Evolutionary conservation across 139 green algal genomes (phyloP).

Genomic region (Edaphochlamys debaryana): DNA sequence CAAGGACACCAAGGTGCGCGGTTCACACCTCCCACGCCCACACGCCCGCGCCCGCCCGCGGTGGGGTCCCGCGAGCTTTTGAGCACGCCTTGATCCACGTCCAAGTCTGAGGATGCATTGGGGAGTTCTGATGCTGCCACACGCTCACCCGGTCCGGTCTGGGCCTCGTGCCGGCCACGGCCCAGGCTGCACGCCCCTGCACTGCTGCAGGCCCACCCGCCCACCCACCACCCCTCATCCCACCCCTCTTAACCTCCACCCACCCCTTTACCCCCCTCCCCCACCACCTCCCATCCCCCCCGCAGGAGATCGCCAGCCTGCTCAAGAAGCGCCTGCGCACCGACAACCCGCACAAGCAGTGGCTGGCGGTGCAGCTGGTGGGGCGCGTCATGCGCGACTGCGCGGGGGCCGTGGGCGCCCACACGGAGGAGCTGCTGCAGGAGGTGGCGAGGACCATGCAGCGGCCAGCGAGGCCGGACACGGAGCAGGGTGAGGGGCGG

Average conservation of each 20-base stretch:
- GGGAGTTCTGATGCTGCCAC: too few species aligned
- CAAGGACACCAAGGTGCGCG: slow-evolving; percentile 55
- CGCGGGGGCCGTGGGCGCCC: slow-evolving; percentile 21
- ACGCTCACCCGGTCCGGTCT: too few species aligned
- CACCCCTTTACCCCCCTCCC: background rate
- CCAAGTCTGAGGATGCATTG: too few species aligned
- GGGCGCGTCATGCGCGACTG: slow-evolving; percentile 64
- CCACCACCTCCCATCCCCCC: background rate
- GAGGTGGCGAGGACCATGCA: slow-evolving; percentile 61
- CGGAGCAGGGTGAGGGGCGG: slow-evolving; percentile 38
- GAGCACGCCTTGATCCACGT: too few species aligned
- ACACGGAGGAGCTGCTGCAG: slow-evolving; percentile 65
- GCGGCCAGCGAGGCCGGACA: slow-evolving; percentile 41
- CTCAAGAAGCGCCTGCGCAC: slow-evolving; percentile 62
- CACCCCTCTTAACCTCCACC: too few species aligned
- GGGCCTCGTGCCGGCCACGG: too few species aligned
- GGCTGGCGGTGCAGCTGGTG: slow-evolving; percentile 61
- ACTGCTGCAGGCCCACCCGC: background rate
- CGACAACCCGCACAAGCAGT: slow-evolving; percentile 76
- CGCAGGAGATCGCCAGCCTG: slow-evolving; percentile 55
- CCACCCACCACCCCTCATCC: background rate
- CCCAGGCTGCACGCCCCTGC: too few species aligned
- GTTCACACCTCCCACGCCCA: too few species aligned
- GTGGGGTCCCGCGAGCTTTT: too few species aligned
- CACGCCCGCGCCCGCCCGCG: too few species aligned